Percentiles rank a stretch among this genome's conserved stretches.
phyloP scores from a whole-genome alignment of 306 rosid genomes.

The Comarum palustre region DNA sequence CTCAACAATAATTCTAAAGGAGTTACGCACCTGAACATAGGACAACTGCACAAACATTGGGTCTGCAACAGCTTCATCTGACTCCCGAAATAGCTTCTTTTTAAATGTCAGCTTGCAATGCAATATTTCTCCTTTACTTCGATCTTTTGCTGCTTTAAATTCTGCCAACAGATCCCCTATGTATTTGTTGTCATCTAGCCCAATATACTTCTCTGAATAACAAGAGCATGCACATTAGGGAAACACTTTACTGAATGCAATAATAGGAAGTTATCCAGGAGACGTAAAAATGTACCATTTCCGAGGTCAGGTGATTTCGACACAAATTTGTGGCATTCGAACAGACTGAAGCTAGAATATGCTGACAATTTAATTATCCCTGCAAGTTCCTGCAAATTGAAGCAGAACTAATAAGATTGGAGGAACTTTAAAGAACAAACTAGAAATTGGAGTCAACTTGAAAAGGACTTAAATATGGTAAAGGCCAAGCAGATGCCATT shows the following conservation, averaged over 20 bases:
- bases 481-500: neutral
- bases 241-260: conserved; percentile 16
- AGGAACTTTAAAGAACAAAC: neutral
- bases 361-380: conserved; percentile 76
- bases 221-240: conserved; percentile 35
- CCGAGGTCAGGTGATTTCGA: conserved; percentile 77
- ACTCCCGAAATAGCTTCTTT: conserved; percentile 84
- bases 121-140: conserved; percentile 89
- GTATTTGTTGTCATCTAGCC: conserved; percentile 86
- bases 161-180: conserved; percentile 83
- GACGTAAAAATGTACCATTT: conserved; percentile 47
- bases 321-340: conserved; percentile 81
- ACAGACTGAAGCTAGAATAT: conserved; percentile 76
- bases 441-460: neutral
- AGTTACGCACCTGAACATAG: conserved; percentile 70
- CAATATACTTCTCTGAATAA: conserved; percentile 75
- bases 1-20: conserved; percentile 8
- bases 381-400: conserved; percentile 74
- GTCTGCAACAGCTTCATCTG: conserved; percentile 89
- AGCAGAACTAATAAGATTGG: conserved; percentile 9
- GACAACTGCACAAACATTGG: conserved; percentile 92
- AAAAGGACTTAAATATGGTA: neutral
- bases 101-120: conserved; percentile 78
- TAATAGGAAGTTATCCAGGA: conserved; percentile 16
- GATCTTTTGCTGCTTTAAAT: conserved; percentile 83